Conservation (phyloP, 148 eudicot species). For the Agrostemma githago region DNA sequence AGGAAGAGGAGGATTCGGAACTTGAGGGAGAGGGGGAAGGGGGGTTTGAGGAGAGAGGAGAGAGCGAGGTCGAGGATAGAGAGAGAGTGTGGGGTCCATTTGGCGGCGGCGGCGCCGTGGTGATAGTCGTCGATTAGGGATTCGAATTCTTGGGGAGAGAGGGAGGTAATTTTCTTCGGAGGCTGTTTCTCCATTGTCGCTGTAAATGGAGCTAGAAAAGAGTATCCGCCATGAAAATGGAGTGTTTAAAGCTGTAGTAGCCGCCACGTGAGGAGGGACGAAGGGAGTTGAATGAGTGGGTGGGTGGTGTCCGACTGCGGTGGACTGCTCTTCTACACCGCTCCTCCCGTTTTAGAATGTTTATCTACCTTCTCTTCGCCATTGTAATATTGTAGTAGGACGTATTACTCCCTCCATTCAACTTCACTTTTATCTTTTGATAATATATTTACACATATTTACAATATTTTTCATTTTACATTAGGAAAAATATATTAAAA, state of each 20-base stretch:
- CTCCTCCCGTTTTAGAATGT: too few species aligned
- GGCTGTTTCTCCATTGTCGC: constrained; percentile 25
- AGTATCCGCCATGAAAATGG: background rate
- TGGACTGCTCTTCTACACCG: too few species aligned
- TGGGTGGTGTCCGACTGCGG: background rate
- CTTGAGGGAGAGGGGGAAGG: constrained; percentile 52
- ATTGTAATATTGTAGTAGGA: too few species aligned
- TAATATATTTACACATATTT: too few species aligned
- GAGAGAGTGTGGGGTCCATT: constrained; percentile 37
- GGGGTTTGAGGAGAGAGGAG: constrained; percentile 54
- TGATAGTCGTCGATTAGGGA: constrained; percentile 79
- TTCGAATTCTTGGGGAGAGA: constrained; percentile 71
- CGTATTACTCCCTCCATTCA: too few species aligned
- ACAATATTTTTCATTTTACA: too few species aligned
- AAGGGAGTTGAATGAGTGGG: background rate
- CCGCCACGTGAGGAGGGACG: background rate
- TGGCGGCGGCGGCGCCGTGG: constrained; percentile 31
- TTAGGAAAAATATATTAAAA: too few species aligned
- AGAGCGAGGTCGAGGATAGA: constrained; percentile 58
- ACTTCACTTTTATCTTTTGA: too few species aligned
- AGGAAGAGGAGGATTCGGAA: constrained; percentile 60
- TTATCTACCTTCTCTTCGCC: too few species aligned
- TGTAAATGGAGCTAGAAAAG: background rate
- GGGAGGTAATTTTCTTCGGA: constrained; percentile 29
- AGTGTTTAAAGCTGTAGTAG: background rate